Base-by-base conservation (phyloP, 2,329 filamentous ascomycete species). In the Orbilia javanica region DNA sequence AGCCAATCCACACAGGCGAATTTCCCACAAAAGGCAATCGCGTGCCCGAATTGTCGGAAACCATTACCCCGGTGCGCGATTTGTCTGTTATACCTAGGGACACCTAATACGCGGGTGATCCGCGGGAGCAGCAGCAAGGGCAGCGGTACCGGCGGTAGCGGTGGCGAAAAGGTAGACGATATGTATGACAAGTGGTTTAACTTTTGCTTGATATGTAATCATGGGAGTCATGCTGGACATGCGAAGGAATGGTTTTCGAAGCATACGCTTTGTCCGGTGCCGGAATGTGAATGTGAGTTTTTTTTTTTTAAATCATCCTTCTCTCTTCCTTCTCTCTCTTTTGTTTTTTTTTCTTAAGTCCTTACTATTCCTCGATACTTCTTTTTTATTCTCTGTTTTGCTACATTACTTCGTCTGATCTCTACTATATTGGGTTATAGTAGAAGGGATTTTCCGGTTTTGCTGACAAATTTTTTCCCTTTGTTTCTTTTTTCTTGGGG, bases 11-110 rank as follows among this genome's bases (percentile, higher is more conserved):
- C 60, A 1, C 79, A 71, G 27, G 73, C 63, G n/a, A 73, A 63
- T 18, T 73, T 73, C 42, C 48, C 74, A 7, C 25, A 42, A 13
- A 81, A 81, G 48, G 90, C 90, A 10, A 87, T 91, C 71, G 89
- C 87, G 83, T 92, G 90, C 77, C 89, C 89, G 20, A 89, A 87
- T 83, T 92, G 90, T 83, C 90, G 89, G 39, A 87, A 90, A 31
- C 89, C 91, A 80, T 86, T 92, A 50, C 89, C 90, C 29, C 87
- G 90, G 1, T 92, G 90, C 81, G 89, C 90, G 22, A 88, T 92
- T 18, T 92, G 90, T 80, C 86, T 92, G 72, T 88, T 91, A 83
- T 87, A 90, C 60, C 88, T 92, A 1, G 90, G 90, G 31, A 86
- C 90, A 52, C 88, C 89, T 68, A 87, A 90, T 52, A 87, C 88